These are phyloP conservation scores for Synchytrium microbalum DNA, from an alignment of 371 early-diverging fungal genomes.

Conservation along the genomic window DNA sequence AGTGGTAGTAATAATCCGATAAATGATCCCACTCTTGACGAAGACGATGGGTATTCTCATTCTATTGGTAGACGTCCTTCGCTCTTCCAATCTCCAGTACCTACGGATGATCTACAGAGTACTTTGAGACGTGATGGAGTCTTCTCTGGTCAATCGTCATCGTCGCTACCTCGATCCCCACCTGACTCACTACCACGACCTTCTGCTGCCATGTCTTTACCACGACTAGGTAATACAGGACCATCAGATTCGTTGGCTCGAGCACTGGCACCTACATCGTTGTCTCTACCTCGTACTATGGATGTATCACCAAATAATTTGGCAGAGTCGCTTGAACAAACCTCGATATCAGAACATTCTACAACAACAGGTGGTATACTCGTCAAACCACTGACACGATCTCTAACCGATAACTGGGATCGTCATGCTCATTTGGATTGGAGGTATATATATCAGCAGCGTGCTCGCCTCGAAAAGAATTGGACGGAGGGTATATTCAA, in stretches of 20 bases:
- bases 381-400: neutral
- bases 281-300: constrained; percentile 2
- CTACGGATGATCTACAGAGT: neutral
- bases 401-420: neutral
- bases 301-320: neutral
- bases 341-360: too few relatives aligned
- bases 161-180: neutral
- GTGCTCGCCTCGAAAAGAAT: constrained; percentile 23
- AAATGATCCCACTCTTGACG: neutral
- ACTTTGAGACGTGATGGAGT: neutral
- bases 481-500: constrained; percentile 18
- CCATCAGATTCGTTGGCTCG: neutral
- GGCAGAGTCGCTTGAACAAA: neutral
- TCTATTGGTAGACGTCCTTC: neutral
- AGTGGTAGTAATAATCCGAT: too few relatives aligned
- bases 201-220: neutral
- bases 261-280: neutral
- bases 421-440: constrained; percentile 19
- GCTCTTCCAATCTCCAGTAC: neutral
- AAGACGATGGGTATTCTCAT: neutral
- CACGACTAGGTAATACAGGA: neutral
- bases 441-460: constrained; percentile 27
- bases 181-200: neutral
- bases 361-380: neutral
- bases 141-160: neutral